Evolutionary conservation across 192 early-diverging fungal genomes (phyloP).

Genomic region (Backusella psychrophila): DNA sequence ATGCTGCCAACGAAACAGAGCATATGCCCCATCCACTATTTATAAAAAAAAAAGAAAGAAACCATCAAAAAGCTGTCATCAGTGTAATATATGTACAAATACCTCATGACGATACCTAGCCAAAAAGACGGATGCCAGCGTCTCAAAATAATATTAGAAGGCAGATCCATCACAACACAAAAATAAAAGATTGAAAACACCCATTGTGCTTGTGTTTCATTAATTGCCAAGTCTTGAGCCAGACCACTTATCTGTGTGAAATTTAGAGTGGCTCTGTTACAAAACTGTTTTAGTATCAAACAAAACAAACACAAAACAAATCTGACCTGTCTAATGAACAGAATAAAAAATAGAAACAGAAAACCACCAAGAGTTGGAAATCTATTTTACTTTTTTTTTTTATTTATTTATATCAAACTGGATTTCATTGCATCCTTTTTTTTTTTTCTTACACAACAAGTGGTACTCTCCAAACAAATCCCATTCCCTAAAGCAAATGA

Average conservation of each 20-base stretch:
- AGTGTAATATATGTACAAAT: not conserved
- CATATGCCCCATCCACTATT: constrained; percentile 42
- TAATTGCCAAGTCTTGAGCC: not conserved
- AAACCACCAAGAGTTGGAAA: not conserved
- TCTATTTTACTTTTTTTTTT: not conserved
- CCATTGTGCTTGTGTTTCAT: constrained; percentile 17
- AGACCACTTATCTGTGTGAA: not conserved
- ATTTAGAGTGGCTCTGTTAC: not conserved
- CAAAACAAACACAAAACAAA: not conserved
- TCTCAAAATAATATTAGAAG: constrained; percentile 62
- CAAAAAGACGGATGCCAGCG: constrained; percentile 11
- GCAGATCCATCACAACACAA: constrained; percentile 56
- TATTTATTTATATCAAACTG: not conserved
- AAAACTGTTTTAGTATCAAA: not conserved
- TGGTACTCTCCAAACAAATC: not conserved
- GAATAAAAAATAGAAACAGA: not conserved
- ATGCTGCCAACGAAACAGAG: constrained; percentile 44
- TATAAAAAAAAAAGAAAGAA: not conserved
- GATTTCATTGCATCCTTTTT: not conserved
- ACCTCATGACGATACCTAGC: constrained; percentile 12
- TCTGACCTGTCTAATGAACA: constrained; percentile 10
- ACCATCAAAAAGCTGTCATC: too few relatives aligned
- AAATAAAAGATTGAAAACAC: constrained; percentile 58
- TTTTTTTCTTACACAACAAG: constrained; percentile 2
- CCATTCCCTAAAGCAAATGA: not conserved